Conservation (phyloP, 2,329 filamentous ascomycete genomes). For the Fusarium bulbicola region DNA sequence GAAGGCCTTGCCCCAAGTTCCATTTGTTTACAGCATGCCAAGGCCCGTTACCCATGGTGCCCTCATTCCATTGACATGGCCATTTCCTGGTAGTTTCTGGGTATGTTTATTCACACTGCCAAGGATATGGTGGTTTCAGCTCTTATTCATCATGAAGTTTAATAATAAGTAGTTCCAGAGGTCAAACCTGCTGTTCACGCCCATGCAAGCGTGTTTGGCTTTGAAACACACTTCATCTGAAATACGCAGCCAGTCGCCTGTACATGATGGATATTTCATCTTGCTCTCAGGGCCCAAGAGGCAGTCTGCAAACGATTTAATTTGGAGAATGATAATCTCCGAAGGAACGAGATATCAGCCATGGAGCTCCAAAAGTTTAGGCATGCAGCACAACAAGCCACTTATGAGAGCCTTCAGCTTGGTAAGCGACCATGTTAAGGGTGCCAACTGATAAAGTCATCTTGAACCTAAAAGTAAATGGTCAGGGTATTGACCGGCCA, state of each 20-base stretch:
- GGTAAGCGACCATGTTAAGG: not conserved
- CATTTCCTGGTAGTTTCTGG: constrained; percentile 7
- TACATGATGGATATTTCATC: not conserved
- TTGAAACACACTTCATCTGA: not conserved
- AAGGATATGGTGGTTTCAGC: constrained; percentile 12
- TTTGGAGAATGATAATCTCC: not conserved
- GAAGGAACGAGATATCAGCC: constrained; percentile 10
- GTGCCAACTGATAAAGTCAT: constrained; percentile 23
- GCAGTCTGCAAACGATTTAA: not conserved
- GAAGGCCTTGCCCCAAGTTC: not conserved
- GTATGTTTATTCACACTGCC: constrained; percentile 1
- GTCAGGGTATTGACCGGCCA: constrained; percentile 3
- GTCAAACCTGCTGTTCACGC: not conserved
- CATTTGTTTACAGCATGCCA: not conserved
- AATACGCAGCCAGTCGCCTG: not conserved
- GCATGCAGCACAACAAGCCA: not conserved
- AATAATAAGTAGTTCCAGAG: constrained; percentile 1
- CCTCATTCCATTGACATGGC: constrained; percentile 19
- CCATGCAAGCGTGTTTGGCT: not conserved
- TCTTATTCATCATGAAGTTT: not conserved
- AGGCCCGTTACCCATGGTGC: constrained; percentile 6
- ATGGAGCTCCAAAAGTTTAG: not conserved
- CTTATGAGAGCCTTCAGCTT: not conserved
- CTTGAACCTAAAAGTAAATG: constrained; percentile 9
- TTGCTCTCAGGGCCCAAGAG: not conserved